Evolutionary conservation across 257 asterid species (phyloP).

Genomic region (Hygrophila difformis): DNA sequence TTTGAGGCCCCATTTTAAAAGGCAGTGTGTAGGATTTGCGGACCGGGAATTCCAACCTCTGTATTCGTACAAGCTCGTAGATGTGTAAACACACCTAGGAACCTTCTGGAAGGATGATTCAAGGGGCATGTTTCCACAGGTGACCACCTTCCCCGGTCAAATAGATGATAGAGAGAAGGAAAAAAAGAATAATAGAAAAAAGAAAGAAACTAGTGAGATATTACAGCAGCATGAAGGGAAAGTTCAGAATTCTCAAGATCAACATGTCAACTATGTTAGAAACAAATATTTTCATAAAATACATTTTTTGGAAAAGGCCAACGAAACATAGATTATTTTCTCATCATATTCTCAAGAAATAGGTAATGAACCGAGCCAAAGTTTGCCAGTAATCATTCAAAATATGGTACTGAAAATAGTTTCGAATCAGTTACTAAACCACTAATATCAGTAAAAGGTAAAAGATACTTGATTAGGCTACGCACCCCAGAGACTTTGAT

Average conservation of each 20-base stretch:
- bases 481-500: constrained; percentile 54
- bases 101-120: constrained; percentile 62
- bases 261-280: neutral
- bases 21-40: constrained; percentile 49
- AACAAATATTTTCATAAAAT: no score
- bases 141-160: constrained; percentile 38
- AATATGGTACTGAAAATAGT: neutral
- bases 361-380: neutral
- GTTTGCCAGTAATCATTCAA: neutral
- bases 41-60: constrained; percentile 65
- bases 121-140: constrained; percentile 69
- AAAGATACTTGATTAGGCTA: neutral
- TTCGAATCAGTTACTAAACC: neutral
- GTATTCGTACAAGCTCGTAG: constrained; percentile 56
- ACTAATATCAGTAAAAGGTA: neutral
- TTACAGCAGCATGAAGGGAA: no score
- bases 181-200: neutral
- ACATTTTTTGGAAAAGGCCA: no score
- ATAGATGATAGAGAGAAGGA: neutral
- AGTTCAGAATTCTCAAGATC: neutral
- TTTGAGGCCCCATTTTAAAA: constrained; percentile 57
- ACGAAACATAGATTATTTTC: neutral
- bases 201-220: neutral
- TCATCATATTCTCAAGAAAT: neutral
- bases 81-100: constrained; percentile 61